phyloP scores from a whole-genome alignment of 23 red algal species.

The Gracilaria vermiculophylla region DNA sequence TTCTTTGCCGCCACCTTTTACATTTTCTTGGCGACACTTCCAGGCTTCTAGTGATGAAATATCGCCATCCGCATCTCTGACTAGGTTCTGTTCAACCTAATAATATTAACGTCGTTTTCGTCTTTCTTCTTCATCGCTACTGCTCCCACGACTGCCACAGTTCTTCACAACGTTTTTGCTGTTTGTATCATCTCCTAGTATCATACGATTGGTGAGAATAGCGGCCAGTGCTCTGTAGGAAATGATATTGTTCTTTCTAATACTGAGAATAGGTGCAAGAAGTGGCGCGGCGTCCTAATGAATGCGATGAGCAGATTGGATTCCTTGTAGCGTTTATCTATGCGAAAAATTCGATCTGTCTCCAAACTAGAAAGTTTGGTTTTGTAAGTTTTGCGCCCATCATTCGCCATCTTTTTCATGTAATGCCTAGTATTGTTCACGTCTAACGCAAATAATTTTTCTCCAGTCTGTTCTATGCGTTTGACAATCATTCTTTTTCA shows the following conservation, averaged over 20 bases:
- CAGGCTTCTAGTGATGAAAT: not conserved
- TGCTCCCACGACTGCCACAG: not conserved
- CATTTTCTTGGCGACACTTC: not conserved
- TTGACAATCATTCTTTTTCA: too few relatives aligned
- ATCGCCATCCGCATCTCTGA: not conserved
- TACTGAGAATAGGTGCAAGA: not conserved
- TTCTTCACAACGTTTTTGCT: not conserved
- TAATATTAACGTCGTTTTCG: too few relatives aligned
- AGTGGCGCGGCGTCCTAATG: not conserved
- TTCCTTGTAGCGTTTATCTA: not conserved
- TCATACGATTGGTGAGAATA: not conserved
- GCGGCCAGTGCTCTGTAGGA: not conserved
- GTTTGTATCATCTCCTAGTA: not conserved
- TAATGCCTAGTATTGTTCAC: too few relatives aligned
- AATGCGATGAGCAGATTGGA: not conserved
- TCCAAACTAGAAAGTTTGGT: too few relatives aligned
- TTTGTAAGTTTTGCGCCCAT: too few relatives aligned
- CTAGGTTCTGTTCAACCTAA: not conserved
- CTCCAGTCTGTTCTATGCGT: too few relatives aligned
- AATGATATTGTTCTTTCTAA: not conserved
- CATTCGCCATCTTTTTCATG: too few relatives aligned
- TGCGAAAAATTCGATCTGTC: too few relatives aligned
- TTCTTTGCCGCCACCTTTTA: not conserved
- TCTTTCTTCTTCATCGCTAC: too few relatives aligned
- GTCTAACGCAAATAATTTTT: too few relatives aligned